phyloP scores from a whole-genome alignment of 2,329 filamentous ascomycete genomes.

The Conoideocrella luteorostrata region DNA sequence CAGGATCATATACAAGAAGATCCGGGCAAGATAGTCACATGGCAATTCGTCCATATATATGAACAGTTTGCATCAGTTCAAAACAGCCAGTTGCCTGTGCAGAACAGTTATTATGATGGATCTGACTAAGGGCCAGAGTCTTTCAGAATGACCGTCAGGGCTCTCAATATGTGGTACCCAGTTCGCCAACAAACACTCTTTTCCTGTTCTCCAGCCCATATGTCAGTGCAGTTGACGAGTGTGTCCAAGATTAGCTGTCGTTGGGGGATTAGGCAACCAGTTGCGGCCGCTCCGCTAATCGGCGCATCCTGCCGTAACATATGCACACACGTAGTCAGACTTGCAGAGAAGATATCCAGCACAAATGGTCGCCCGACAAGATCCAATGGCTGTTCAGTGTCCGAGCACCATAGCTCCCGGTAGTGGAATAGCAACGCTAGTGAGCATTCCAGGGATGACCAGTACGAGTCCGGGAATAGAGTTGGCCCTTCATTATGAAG shows the following conservation, averaged over 20 bases:
- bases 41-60: no score
- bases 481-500: slow-evolving; percentile 25
- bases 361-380: slow-evolving; percentile 27
- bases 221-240: slow-evolving; percentile 25
- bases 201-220: slow-evolving; percentile 28
- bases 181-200: slow-evolving; percentile 30
- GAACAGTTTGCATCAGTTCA: no score
- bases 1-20: no score
- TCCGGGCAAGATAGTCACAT: no score
- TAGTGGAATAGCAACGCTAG: slow-evolving; percentile 29
- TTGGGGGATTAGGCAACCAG: slow-evolving; percentile 24
- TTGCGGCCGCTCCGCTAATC: slow-evolving; percentile 19
- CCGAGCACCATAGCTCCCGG: slow-evolving; percentile 26
- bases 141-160: slow-evolving; percentile 1
- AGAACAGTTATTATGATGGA: no score
- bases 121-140: background rate
- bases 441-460: slow-evolving; percentile 30
- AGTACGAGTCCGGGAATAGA: slow-evolving; percentile 29
- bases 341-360: slow-evolving; percentile 29
- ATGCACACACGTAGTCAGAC: slow-evolving; percentile 27
- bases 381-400: slow-evolving; percentile 19
- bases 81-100: background rate
- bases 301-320: slow-evolving; percentile 28
- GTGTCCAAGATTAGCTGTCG: slow-evolving; percentile 30
- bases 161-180: slow-evolving; percentile 24